Evolutionary conservation across 345 rosid species (phyloP), one percentile per base, ranked within the genome.

Genomic region (Turnera subulata): DNA sequence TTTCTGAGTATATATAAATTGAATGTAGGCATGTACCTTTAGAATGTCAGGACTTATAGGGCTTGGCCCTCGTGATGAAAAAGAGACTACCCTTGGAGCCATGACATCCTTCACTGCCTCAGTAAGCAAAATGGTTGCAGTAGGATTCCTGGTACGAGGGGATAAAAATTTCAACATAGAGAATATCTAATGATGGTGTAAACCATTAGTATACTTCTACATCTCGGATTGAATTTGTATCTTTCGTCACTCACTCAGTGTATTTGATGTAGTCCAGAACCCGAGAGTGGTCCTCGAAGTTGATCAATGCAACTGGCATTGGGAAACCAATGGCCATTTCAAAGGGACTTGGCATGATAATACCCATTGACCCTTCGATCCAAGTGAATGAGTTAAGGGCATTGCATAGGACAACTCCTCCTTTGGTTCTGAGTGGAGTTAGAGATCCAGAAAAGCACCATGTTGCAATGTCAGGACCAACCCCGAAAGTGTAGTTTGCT

Each of bases 1-100:
- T 7, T 9, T 1, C n/a, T n/a, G n/a, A n/a, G n/a, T n/a, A n/a
- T n/a, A n/a, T n/a, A n/a, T n/a, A n/a, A n/a, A n/a, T n/a, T n/a
- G n/a, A n/a, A n/a, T n/a, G n/a, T n/a, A n/a, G n/a, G n/a, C n/a
- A n/a, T n/a, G 7, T 56, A 62, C 68, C 63, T 69, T 62, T 25
- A 69, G 58, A 56, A 62, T 56, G 14, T 62, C 59, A 17, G 42
- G 55, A n/a, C 4, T 40, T 7, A 52, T 25, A 14, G 42, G 50
- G 43, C 33, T 62, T 0, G 58, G 66, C 20, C 58, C 52, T 46
- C 67, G 53, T 0, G 67, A 53, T 13, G 67, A 63, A 49, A 63
- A 63, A 14, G 58, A 68, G 29, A 19, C 67, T 10, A 62, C 32
- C 0, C 37, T 14, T 19, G 63, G 73, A 9, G 67, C 63, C 43